Percentiles rank a stretch among this genome's conserved stretches.
Evolutionary conservation across 306 rosid species (phyloP).

Genomic region (Quercus glauca): DNA sequence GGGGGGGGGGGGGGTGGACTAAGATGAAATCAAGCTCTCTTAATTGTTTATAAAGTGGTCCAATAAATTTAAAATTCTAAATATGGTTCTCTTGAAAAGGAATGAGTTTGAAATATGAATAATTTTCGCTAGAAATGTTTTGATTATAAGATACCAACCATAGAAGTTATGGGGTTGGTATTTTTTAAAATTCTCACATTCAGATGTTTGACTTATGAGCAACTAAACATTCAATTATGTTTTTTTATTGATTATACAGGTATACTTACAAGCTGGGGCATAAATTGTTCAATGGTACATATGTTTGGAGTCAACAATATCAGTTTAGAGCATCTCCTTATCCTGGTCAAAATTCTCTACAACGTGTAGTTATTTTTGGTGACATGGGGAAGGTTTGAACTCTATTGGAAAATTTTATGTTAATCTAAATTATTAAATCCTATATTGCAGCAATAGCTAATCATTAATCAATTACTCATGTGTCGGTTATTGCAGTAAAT

Average conservation of each 20-base stretch:
- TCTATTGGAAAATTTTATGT: neutral
- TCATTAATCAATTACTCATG: neutral
- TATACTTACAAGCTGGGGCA: conserved; percentile 82
- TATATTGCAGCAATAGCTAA: neutral
- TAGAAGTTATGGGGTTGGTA: neutral
- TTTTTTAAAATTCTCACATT: neutral
- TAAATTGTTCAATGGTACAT: conserved; percentile 53
- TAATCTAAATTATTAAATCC: neutral
- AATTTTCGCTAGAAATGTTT: neutral
- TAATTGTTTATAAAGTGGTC: too few species aligned
- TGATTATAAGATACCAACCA: neutral
- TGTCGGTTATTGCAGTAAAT: neutral
- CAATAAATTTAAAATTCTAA: too few species aligned
- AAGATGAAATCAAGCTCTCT: too few species aligned
- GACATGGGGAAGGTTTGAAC: conserved; percentile 94
- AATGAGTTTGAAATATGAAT: neutral
- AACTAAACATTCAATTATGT: neutral
- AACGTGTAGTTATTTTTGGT: conserved; percentile 83
- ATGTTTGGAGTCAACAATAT: conserved; percentile 67
- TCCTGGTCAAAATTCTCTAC: conserved; percentile 93
- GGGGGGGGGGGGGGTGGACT: too few species aligned
- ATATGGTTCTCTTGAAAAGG: neutral
- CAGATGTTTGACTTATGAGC: neutral
- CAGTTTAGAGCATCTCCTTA: conserved; percentile 84
- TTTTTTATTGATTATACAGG: conserved; percentile 35